Percentiles rank a stretch among this genome's conserved stretches.
Conservation (phyloP, 2,329 filamentous ascomycete species). For the Colletotrichum gloeosporioides region DNA sequence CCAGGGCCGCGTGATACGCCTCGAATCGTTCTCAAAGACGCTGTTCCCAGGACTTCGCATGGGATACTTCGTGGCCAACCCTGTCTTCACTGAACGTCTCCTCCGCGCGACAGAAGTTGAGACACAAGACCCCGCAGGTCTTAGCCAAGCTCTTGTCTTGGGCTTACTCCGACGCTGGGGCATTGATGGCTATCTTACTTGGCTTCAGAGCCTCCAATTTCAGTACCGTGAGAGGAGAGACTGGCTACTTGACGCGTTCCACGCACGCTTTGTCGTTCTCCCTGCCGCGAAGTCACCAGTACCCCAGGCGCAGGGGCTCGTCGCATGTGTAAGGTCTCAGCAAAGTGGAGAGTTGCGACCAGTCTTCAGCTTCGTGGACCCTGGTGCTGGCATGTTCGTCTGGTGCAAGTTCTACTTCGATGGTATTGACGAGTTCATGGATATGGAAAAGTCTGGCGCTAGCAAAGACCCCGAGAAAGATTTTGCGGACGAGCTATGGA, state of each 20-base stretch:
- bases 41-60: conserved; percentile 68
- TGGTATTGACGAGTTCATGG: conserved; percentile 16
- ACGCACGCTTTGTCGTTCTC: not conserved
- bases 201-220: conserved; percentile 72
- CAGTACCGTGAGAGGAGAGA: conserved; percentile 73
- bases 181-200: conserved; percentile 75
- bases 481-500: conserved; percentile 17
- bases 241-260: conserved; percentile 64
- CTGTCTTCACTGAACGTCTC: conserved; percentile 32
- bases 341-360: conserved; percentile 11
- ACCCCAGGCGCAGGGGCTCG: not conserved
- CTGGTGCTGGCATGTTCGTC: conserved; percentile 36
- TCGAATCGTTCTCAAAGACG: conserved; percentile 29
- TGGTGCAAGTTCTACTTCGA: conserved; percentile 35
- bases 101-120: conserved; percentile 48
- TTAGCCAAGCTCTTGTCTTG: conserved; percentile 56
- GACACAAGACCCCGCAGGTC: conserved; percentile 72
- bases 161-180: conserved; percentile 66
- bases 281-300: not conserved
- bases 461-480: not conserved
- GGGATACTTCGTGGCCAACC: conserved; percentile 64
- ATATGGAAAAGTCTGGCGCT: not conserved
- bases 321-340: not conserved
- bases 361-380: conserved; percentile 33
- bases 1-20: conserved; percentile 30